These are phyloP conservation scores for Pugionium dolabratum DNA, from an alignment of 345 rosid genomes.

Conservation along the genomic window DNA sequence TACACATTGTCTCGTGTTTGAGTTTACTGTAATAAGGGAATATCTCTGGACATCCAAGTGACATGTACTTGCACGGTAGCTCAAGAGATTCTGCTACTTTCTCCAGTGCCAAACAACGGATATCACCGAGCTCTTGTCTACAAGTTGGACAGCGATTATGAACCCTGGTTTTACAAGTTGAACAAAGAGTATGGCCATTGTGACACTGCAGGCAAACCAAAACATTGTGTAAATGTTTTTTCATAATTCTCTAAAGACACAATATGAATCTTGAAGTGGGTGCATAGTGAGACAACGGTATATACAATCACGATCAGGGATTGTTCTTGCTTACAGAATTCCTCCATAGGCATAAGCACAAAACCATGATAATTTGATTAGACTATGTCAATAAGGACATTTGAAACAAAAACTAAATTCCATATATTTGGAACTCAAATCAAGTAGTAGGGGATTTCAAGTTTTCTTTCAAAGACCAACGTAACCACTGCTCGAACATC, in stretches of 20 bases:
- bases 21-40: conserved; percentile 95
- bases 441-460: not conserved
- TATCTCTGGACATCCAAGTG: conserved; percentile 88
- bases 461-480: not conserved
- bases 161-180: conserved; percentile 86
- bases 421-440: not conserved
- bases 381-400: not conserved
- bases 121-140: conserved; percentile 98
- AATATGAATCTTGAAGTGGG: not conserved
- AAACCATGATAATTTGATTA: not conserved
- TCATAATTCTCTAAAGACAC: conserved; percentile 4
- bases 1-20: conserved; percentile 80
- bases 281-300: not conserved
- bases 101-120: conserved; percentile 88
- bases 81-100: conserved; percentile 94
- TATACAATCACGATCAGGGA: not conserved
- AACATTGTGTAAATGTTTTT: not conserved
- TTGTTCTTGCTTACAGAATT: not conserved
- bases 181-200: conserved; percentile 95
- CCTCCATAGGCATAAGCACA: conserved; percentile 2
- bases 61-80: conserved; percentile 77
- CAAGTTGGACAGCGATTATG: conserved; percentile 95
- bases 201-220: conserved; percentile 67
- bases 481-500: not conserved
- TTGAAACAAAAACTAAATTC: not conserved